Evolutionary conservation across 2,329 filamentous ascomycete species (phyloP).

Genomic region (Hymenoscyphus fructigenus): DNA sequence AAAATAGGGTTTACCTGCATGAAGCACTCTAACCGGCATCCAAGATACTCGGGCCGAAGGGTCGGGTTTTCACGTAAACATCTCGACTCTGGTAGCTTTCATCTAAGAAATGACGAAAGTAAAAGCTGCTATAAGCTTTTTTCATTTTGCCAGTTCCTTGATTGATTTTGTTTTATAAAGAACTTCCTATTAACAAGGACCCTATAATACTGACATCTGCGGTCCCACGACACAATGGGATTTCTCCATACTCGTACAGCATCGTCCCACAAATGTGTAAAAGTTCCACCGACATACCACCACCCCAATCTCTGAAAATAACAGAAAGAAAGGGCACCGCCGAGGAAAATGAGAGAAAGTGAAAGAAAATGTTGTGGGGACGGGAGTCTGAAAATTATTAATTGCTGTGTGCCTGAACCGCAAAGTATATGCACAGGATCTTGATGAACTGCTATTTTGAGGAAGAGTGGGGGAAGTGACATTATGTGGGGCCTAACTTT

Average conservation of each 20-base stretch:
- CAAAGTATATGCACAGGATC: neutral
- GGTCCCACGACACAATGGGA: neutral
- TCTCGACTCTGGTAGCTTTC: neutral
- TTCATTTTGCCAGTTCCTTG: neutral
- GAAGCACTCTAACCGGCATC: neutral
- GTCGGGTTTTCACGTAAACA: neutral
- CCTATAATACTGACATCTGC: neutral
- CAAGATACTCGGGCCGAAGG: neutral
- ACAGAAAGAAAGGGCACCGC: neutral
- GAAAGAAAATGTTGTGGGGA: neutral
- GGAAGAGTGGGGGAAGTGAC: neutral
- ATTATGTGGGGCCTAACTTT: neutral
- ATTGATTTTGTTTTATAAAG: neutral
- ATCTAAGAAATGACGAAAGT: neutral
- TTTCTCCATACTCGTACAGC: neutral
- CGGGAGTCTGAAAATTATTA: neutral
- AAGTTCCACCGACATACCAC: constrained; percentile 1
- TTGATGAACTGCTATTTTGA: neutral
- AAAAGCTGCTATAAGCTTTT: neutral
- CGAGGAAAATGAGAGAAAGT: neutral
- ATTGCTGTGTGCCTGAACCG: neutral
- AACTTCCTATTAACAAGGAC: neutral
- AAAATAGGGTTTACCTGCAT: neutral
- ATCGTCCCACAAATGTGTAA: neutral
- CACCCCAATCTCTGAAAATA: neutral